Conservation (phyloP, 768 basidiomycete species). For the Chalciporus sphaerocephalus region DNA sequence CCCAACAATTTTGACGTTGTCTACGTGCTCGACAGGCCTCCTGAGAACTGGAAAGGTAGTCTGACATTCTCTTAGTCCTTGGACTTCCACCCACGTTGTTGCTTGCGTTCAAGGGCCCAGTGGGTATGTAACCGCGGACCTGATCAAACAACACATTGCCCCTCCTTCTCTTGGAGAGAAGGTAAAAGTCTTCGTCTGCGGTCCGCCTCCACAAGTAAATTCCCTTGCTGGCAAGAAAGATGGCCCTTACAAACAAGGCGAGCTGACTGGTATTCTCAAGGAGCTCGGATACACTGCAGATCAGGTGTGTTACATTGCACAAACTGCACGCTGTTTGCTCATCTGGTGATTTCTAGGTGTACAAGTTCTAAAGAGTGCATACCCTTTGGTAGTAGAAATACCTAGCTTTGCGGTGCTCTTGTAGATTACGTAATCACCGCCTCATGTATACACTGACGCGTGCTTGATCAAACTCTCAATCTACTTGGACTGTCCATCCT, state of each 20-base stretch:
- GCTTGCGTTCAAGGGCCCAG: slow-evolving; percentile 43
- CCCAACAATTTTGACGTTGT: slow-evolving; percentile 75
- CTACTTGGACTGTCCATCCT: slow-evolving; percentile 1
- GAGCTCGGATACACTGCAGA: slow-evolving; percentile 81
- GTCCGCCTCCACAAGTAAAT: slow-evolving; percentile 89
- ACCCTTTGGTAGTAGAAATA: background rate
- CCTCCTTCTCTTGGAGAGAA: slow-evolving; percentile 64
- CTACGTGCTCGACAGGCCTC: slow-evolving; percentile 81
- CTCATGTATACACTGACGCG: slow-evolving; percentile 20
- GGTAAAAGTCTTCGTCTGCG: slow-evolving; percentile 87
- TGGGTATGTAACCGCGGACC: slow-evolving; percentile 71
- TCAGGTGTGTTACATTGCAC: slow-evolving; percentile 53
- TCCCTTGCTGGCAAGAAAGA: slow-evolving; percentile 86
- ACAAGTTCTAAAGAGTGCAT: slow-evolving; percentile 34
- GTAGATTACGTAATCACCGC: slow-evolving; percentile 29
- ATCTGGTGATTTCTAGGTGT: slow-evolving; percentile 30
- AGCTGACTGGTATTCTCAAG: slow-evolving; percentile 76
- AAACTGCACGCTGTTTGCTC: background rate
- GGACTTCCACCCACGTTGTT: slow-evolving; percentile 2
- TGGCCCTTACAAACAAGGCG: slow-evolving; percentile 75
- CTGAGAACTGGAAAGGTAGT: slow-evolving; percentile 55
- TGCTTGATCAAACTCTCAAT: slow-evolving; percentile 23
- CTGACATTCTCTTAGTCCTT: background rate
- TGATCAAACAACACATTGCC: slow-evolving; percentile 71
- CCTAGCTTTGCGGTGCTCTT: no score